Evolutionary conservation across 768 basidiomycete genomes (phyloP).

Genomic region (Grammothele lineata): DNA sequence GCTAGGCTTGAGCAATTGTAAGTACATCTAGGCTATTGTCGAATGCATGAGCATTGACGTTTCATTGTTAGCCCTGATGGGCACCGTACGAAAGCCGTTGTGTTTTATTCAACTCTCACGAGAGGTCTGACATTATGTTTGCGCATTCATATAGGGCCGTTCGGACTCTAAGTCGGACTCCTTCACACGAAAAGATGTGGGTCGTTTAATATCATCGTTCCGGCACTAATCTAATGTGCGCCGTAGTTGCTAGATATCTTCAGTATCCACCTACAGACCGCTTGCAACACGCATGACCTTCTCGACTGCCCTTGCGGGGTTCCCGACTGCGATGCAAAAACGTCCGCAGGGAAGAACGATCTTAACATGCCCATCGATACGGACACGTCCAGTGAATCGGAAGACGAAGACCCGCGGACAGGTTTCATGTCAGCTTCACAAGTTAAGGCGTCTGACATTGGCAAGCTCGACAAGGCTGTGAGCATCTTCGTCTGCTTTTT

Average conservation of each 20-base stretch:
- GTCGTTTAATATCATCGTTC: conserved; percentile 20
- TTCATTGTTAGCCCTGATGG: conserved; percentile 58
- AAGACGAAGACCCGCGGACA: conserved; percentile 27
- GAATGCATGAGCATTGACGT: background rate
- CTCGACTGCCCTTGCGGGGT: conserved; percentile 71
- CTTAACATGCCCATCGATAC: background rate
- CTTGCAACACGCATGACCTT: conserved; percentile 91
- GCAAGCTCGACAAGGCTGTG: conserved; percentile 52
- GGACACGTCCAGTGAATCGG: conserved; percentile 27
- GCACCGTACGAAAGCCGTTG: conserved; percentile 42
- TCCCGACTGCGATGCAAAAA: background rate
- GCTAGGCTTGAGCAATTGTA: conserved; percentile 83
- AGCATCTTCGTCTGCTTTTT: conserved; percentile 18
- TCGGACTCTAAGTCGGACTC: conserved; percentile 72
- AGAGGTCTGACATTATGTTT: background rate
- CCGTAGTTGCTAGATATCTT: conserved; percentile 87
- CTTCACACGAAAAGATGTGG: conserved; percentile 81
- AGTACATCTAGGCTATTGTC: conserved; percentile 25
- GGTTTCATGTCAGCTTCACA: conserved; percentile 67
- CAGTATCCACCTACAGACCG: conserved; percentile 71
- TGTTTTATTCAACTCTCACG: background rate
- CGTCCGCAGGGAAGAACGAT: background rate
- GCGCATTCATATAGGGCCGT: conserved; percentile 33
- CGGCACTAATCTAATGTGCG: conserved; percentile 5
- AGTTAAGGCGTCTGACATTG: conserved; percentile 40